These are phyloP conservation scores for Cladorrhinum sp. DNA, from an alignment of 2,329 filamentous ascomycete species.

Conservation along the genomic window DNA sequence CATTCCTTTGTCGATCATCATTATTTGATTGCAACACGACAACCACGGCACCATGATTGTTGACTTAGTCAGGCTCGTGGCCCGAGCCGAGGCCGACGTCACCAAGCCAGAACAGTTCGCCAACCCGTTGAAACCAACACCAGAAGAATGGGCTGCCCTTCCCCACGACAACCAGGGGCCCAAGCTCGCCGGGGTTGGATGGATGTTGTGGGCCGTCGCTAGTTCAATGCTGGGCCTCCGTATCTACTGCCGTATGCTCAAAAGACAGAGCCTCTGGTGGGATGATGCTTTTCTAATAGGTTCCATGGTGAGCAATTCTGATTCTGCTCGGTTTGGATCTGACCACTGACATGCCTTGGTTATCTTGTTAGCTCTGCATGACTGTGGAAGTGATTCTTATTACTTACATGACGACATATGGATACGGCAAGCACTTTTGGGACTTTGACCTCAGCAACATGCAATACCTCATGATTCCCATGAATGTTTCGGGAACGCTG, in stretches of 20 bases:
- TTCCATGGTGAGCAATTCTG: slow-evolving; percentile 22
- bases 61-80: neutral
- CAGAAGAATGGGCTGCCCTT: slow-evolving; percentile 15
- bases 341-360: neutral
- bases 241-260: slow-evolving; percentile 24
- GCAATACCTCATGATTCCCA: slow-evolving; percentile 8
- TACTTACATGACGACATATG: slow-evolving; percentile 17
- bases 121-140: slow-evolving; percentile 4
- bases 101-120: slow-evolving; percentile 20
- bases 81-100: neutral
- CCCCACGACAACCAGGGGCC: slow-evolving; percentile 24
- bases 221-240: slow-evolving; percentile 25
- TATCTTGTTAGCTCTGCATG: slow-evolving; percentile 17
- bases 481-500: slow-evolving; percentile 27
- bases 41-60: neutral
- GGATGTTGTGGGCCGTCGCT: slow-evolving; percentile 22
- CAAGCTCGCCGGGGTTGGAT: slow-evolving; percentile 22
- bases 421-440: slow-evolving; percentile 27
- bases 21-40: neutral
- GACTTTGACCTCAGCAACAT: slow-evolving; percentile 26
- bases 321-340: neutral
- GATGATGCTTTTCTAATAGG: slow-evolving; percentile 28
- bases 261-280: slow-evolving; percentile 26
- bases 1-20: neutral
- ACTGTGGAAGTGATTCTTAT: slow-evolving; percentile 19